These are phyloP conservation scores for Aspergillus jensenii DNA, from an alignment of 2,329 filamentous ascomycete species.

Conservation along the genomic window DNA sequence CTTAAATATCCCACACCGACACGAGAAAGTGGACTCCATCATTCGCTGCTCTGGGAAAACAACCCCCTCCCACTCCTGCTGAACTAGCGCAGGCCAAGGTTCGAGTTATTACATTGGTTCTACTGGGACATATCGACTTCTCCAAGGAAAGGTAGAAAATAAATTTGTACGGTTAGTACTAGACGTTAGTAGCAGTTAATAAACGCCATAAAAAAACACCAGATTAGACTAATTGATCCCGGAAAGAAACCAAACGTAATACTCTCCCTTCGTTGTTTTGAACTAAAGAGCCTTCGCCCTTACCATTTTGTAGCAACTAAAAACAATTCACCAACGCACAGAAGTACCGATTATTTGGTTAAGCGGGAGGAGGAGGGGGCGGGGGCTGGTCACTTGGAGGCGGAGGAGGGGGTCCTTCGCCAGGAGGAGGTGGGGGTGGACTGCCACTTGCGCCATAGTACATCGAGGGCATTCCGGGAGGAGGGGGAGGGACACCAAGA, in stretches of 20 bases:
- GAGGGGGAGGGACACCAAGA: constrained; percentile 42
- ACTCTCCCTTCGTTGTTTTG: neutral
- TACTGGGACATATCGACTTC: neutral
- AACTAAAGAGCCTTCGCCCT: neutral
- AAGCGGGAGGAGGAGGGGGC: constrained; percentile 61
- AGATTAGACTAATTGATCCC: neutral
- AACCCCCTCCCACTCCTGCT: neutral
- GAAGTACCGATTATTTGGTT: constrained; percentile 1
- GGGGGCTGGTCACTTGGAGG: constrained; percentile 59
- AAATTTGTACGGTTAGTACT: constrained; percentile 1
- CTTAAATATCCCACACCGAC: neutral
- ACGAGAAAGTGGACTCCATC: neutral
- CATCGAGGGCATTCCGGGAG: constrained; percentile 46
- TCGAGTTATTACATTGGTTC: neutral
- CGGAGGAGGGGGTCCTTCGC: constrained; percentile 44
- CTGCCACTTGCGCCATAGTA: constrained; percentile 38
- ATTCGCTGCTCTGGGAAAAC: neutral
- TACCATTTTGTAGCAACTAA: neutral
- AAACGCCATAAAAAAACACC: neutral
- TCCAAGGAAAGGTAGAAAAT: neutral
- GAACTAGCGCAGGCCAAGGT: neutral
- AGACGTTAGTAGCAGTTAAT: neutral
- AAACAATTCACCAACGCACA: neutral
- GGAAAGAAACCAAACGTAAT: neutral
- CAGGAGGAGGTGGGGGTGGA: constrained; percentile 44